Base-by-base conservation (phyloP, 164 flowering plant species). In the Aristolochia fimbriata region DNA sequence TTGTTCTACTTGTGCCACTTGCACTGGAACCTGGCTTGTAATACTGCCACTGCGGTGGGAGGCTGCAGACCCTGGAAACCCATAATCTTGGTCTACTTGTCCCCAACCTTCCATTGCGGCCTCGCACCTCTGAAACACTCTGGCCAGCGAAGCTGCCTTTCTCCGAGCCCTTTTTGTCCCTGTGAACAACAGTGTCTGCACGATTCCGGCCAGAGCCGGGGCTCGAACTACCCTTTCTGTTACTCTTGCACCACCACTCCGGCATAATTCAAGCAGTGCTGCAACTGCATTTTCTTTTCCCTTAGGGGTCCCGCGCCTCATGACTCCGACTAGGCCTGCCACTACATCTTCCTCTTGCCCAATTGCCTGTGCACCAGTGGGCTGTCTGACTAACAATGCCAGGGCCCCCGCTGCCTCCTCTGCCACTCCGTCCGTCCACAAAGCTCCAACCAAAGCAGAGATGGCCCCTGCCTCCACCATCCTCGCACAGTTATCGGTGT, bases 261-360 rank as follows among this genome's bases (percentile, higher is more conserved):
- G 70, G 73, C 95, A 91, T 43, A 94, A 23, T 68, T 84, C 91
- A 6, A 94, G 93, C 74, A 94, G 68, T 21, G 96, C 90, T 5
- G 94, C 96, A 15, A 88, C 96, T 11, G 96, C 97, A 53, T 84
- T 88, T 72, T 94, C 99, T 68, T 85, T 91, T 25, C 85, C 96
- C 51, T 81, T 83, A 14, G 97, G 88, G 4, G 86, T 85, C 22
- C 99, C 96, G 59, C 87, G 63, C 19, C 95, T 70, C 97, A 94
- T 85, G 85, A 91, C 76, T 62, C 80, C 83, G 19, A 81, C 67
- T 64, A 94, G 60, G 7, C 91, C 91, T 0, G 78, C 54, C 53
- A 94, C 86, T 0, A 84, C 86, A 69, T 45, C 67, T 37, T 83
- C 95, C 72, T 87, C 91, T 45, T 68, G 70, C 19, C 79, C 90